Base-by-base conservation (phyloP, 345 rosid genomes). In the Raphanus sativus region DNA sequence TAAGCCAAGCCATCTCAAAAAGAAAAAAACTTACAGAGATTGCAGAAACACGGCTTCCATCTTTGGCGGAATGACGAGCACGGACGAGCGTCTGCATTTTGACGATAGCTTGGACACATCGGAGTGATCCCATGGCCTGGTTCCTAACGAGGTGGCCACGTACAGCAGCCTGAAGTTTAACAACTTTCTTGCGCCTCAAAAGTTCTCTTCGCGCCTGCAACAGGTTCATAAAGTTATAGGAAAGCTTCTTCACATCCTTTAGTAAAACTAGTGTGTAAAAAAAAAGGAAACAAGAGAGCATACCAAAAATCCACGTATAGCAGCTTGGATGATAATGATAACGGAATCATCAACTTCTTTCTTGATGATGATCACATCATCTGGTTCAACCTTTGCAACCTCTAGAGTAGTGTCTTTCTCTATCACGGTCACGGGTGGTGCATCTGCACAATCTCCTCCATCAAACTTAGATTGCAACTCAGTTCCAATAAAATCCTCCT, bases 11-110 rank as follows among this genome's bases (percentile, higher is more conserved):
- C 8, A 70, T 65, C 76, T 29, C 5, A 26, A 3, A 28, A 28
- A 28, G 1, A 28, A 48, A 65, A 52, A 34, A 40, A 25, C 72
- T 70, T 80, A 89, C 91, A 87, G 5, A 74, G 65, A 69, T 68
- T 70, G 78, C 69, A 75, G 83, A 75, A 68, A 61, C 68, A n/a
- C 12, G 16, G 54, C 30, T 69, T 52, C 77, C 85, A 58, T 80
- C 85, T 79, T 83, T 81, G 0, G 30, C 32, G 30, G 84, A 85
- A 80, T 25, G 86, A 33, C 87, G 93, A 71, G 94, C 89, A 76
- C 98, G 97, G 28, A 95, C 91, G 69, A 95, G 85, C 15, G 83
- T 73, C 79, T 95, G 99, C 92, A 95, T 88, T 83, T 95, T 95
- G 75, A 89, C 77, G 79, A 92, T 89, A 66, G 96, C 97, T 66